Conservation (phyloP, 2,329 filamentous ascomycete species). For the Xylaria digitata region DNA sequence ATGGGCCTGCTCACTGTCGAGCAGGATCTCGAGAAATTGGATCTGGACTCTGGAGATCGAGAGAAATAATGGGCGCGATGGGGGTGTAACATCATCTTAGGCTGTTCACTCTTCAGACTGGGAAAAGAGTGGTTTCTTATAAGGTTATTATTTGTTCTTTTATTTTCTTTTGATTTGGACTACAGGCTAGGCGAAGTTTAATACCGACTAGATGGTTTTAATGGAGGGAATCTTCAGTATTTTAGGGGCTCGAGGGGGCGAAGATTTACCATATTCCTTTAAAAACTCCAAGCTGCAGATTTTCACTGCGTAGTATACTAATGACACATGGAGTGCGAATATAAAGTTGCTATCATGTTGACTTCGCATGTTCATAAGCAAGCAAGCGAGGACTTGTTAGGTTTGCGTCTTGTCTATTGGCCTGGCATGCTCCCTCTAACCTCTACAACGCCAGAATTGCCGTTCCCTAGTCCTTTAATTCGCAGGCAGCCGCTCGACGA, state of each 20-base stretch:
- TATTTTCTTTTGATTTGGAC: background rate
- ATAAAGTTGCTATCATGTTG: constrained; percentile 9
- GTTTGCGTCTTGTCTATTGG: constrained; percentile 33
- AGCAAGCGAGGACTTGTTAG: constrained; percentile 15
- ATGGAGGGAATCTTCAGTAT: constrained; percentile 5
- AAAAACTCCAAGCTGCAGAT: constrained; percentile 17
- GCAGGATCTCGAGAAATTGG: constrained; percentile 74
- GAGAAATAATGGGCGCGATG: constrained; percentile 32
- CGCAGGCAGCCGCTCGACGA: constrained; percentile 83
- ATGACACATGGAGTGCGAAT: constrained; percentile 27
- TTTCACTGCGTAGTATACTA: constrained; percentile 26
- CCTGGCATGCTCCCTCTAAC: constrained; percentile 26
- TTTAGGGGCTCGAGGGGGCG: background rate
- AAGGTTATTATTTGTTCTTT: background rate
- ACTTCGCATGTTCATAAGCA: constrained; percentile 22
- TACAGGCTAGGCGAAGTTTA: constrained; percentile 11
- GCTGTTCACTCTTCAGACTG: constrained; percentile 1
- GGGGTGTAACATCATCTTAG: constrained; percentile 1
- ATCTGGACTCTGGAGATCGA: constrained; percentile 59
- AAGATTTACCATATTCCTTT: constrained; percentile 6
- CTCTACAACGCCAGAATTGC: constrained; percentile 19
- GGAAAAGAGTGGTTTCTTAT: constrained; percentile 1
- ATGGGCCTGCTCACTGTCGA: constrained; percentile 84
- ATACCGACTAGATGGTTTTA: constrained; percentile 16
- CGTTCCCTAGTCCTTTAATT: constrained; percentile 59